Evolutionary conservation across 2,329 filamentous ascomycete species (phyloP).

Genomic region (Fusarium clavum): DNA sequence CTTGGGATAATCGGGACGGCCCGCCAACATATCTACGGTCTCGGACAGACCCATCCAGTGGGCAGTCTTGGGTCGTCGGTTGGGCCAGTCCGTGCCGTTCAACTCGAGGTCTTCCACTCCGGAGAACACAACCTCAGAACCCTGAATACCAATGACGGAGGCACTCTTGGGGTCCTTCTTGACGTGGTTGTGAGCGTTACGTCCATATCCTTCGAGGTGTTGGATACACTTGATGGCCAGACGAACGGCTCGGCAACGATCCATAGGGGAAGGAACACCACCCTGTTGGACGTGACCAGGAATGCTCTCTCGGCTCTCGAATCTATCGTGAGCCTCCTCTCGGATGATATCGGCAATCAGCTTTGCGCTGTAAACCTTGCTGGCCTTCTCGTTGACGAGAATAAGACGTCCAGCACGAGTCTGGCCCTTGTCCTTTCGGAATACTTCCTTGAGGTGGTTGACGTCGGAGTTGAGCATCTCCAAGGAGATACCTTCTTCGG

Average conservation of each 20-base stretch:
- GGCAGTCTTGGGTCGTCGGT: slow-evolving; percentile 83
- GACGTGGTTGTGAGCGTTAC: slow-evolving; percentile 73
- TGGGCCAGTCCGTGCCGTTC: slow-evolving; percentile 91
- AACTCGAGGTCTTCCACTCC: slow-evolving; percentile 84
- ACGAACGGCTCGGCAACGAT: slow-evolving; percentile 89
- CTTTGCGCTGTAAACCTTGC: slow-evolving; percentile 89
- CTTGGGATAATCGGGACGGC: slow-evolving; percentile 67
- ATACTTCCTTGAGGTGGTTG: slow-evolving; percentile 85
- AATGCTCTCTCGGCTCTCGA: slow-evolving; percentile 91
- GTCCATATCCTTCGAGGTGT: slow-evolving; percentile 83
- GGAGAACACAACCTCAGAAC: slow-evolving; percentile 88
- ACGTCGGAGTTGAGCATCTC: slow-evolving; percentile 95
- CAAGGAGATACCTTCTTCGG: slow-evolving; percentile 93
- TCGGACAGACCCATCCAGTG: slow-evolving; percentile 87
- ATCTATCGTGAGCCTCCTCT: slow-evolving; percentile 90
- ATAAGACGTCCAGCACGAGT: slow-evolving; percentile 93
- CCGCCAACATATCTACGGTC: slow-evolving; percentile 86
- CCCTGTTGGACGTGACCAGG: slow-evolving; percentile 96
- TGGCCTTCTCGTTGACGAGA: slow-evolving; percentile 95
- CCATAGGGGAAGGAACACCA: slow-evolving; percentile 93
- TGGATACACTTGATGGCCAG: slow-evolving; percentile 95
- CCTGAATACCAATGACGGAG: slow-evolving; percentile 91
- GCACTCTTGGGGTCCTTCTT: slow-evolving; percentile 78
- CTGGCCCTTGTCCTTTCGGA: slow-evolving; percentile 86
- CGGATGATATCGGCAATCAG: slow-evolving; percentile 96